Percentiles rank a stretch among this genome's conserved stretches.
Conservation (phyloP, 768 basidiomycete genomes). For the Pulveroboletus sp. region DNA sequence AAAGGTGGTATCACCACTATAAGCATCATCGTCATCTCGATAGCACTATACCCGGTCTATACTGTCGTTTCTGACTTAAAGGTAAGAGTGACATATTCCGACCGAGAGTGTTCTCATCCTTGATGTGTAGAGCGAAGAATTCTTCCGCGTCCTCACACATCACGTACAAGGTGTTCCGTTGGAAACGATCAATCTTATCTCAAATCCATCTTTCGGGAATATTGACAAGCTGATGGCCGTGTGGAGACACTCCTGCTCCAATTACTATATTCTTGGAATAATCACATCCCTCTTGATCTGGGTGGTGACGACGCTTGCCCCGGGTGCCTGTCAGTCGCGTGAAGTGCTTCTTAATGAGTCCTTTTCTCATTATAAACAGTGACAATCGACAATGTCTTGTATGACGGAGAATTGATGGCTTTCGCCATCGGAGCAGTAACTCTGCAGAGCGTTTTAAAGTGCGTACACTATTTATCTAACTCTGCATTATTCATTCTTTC, state of each 20-base stretch:
- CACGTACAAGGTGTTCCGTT: constrained; percentile 21
- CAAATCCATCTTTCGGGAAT: constrained; percentile 21
- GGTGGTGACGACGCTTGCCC: constrained; percentile 21
- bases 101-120: neutral
- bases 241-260: constrained; percentile 19
- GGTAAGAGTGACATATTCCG: constrained; percentile 1
- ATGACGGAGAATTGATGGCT: constrained; percentile 22
- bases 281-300: constrained; percentile 19
- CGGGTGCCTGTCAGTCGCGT: constrained; percentile 22
- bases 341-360: neutral
- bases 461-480: neutral
- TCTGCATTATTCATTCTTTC: neutral
- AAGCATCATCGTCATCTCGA: constrained; percentile 27
- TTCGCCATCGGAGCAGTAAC: constrained; percentile 22
- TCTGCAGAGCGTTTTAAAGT: constrained; percentile 27
- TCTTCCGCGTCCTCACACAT: constrained; percentile 22
- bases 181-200: constrained; percentile 20
- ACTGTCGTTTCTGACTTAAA: constrained; percentile 15
- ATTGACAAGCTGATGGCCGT: constrained; percentile 12
- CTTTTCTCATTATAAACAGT: constrained; percentile 6
- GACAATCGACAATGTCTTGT: constrained; percentile 19
- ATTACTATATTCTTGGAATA: constrained; percentile 18
- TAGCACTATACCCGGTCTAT: constrained; percentile 26
- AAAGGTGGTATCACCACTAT: constrained; percentile 28
- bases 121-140: constrained; percentile 22